Evolutionary conservation across 2,329 filamentous ascomycete species (phyloP).

Genomic region (Alternaria angustiovoidea): DNA sequence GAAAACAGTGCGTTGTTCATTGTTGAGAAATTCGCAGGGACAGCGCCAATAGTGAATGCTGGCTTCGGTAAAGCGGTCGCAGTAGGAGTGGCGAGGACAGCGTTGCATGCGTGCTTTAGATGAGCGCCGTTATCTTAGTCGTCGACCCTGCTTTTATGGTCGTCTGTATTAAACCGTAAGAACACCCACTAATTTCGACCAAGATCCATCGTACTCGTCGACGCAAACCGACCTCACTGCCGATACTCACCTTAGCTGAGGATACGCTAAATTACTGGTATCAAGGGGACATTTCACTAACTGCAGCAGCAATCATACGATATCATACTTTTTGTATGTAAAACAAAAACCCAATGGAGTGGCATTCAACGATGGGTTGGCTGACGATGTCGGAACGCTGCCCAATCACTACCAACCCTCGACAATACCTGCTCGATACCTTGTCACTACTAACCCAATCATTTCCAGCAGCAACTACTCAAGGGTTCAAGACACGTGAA

Average conservation of each 20-base stretch:
- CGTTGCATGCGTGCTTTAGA: background rate
- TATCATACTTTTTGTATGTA: background rate
- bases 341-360: background rate
- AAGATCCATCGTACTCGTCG: background rate
- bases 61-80: background rate
- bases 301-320: background rate
- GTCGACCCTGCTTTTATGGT: background rate
- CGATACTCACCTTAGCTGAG: background rate
- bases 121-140: background rate
- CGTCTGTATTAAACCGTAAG: background rate
- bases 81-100: background rate
- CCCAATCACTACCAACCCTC: background rate
- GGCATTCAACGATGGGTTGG: background rate
- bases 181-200: background rate
- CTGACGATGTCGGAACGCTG: background rate
- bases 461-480: background rate
- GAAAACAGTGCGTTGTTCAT: background rate
- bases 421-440: background rate
- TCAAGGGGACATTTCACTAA: background rate
- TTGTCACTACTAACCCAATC: background rate
- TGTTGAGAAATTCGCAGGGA: background rate
- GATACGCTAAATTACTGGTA: background rate
- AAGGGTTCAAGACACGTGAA: constrained; percentile 1
- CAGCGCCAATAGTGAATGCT: background rate
- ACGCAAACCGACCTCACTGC: background rate